Conservation (phyloP, 148 eudicot genomes). For the Beta vulgaris region DNA sequence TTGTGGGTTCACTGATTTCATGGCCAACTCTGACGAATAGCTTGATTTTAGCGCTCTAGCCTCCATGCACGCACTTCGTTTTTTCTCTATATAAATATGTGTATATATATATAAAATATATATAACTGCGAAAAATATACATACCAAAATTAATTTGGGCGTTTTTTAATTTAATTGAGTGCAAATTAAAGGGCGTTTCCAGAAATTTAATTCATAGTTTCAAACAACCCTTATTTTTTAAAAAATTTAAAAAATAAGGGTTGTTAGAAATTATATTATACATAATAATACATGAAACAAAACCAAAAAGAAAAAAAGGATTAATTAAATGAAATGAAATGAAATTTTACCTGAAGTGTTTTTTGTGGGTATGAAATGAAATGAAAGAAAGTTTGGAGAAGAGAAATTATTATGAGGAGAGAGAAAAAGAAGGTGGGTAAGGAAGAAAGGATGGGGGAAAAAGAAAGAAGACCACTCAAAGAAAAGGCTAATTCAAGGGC, state of each 20-base stretch:
- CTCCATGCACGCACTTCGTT: constrained; percentile 65
- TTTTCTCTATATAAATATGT: too few relatives aligned
- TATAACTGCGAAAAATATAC: too few relatives aligned
- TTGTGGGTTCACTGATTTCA: constrained; percentile 37
- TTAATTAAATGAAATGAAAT: not conserved
- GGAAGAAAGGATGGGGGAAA: constrained; percentile 15
- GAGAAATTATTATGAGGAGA: constrained; percentile 6
- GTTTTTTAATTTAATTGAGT: not conserved
- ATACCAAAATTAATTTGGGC: too few relatives aligned
- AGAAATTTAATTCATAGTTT: not conserved
- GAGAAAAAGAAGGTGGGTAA: constrained; percentile 14
- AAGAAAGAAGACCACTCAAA: constrained; percentile 42
- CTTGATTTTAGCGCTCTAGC: constrained; percentile 78
- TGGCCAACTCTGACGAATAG: constrained; percentile 43
- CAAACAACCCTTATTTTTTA: too few relatives aligned
- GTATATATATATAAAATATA: too few relatives aligned
- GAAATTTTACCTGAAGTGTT: not conserved
- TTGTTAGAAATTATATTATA: too few relatives aligned
- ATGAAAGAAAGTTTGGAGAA: not conserved
- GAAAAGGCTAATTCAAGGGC: constrained; percentile 60
- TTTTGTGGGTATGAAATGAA: not conserved
- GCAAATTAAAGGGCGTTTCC: constrained; percentile 12
- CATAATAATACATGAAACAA: too few relatives aligned
- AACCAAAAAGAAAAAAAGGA: not conserved
- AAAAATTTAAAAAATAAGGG: too few relatives aligned